Evolutionary conservation across 306 rosid genomes (phyloP).

Genomic region (Cicer judaicum): DNA sequence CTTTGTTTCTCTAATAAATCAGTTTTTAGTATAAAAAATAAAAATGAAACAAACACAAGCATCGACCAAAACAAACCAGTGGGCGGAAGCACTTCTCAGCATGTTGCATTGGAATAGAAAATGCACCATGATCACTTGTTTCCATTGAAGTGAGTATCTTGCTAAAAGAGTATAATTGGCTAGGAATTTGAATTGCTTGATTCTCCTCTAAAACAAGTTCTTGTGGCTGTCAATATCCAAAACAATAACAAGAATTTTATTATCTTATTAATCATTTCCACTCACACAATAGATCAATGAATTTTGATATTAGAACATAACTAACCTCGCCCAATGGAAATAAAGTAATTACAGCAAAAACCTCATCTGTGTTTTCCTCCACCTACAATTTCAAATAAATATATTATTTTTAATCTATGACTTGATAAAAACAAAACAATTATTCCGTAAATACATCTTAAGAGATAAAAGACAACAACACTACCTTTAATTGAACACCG

Average conservation of each 20-base stretch:
- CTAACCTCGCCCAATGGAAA: constrained; percentile 45
- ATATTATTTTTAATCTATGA: constrained; percentile 3
- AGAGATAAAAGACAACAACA: not conserved
- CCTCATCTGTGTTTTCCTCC: constrained; percentile 62
- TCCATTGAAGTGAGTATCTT: not conserved
- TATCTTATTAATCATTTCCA: not conserved
- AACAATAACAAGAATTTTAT: not conserved
- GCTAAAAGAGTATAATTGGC: not conserved
- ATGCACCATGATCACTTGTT: not conserved
- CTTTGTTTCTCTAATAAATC: too few species aligned
- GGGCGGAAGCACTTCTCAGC: not conserved
- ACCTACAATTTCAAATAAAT: constrained; percentile 57
- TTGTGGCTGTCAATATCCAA: not conserved
- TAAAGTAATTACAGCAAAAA: constrained; percentile 63
- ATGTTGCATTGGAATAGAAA: not conserved
- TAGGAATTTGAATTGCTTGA: not conserved
- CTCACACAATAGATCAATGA: too few species aligned
- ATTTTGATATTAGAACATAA: not conserved
- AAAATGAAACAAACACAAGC: not conserved
- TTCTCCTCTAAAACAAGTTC: not conserved
- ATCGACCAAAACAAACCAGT: not conserved
- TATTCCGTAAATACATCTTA: too few species aligned
- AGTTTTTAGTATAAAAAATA: too few species aligned
- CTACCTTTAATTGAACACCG: constrained; percentile 61
- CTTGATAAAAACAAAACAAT: not conserved